Percentiles rank a stretch among this genome's conserved stretches.
Conservation (phyloP, 768 basidiomycete species). For the Tylopilus balloui region DNA sequence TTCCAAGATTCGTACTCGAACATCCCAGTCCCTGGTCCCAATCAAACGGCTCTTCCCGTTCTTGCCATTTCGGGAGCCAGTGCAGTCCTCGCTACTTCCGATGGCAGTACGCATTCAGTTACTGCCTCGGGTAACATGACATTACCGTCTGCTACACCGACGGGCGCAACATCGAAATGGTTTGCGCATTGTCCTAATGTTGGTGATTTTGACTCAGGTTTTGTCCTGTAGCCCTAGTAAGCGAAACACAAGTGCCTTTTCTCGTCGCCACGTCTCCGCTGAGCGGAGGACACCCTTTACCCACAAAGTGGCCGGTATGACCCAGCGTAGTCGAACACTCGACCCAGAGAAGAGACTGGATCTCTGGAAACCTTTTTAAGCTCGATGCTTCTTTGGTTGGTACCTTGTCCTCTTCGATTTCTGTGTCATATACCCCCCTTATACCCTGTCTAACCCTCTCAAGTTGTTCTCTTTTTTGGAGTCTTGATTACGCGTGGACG, state of each 20-base stretch:
- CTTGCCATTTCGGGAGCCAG: neutral
- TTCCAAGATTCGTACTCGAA: conserved; percentile 53
- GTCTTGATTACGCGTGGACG: conserved; percentile 10
- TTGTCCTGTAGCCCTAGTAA: neutral
- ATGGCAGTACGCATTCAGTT: too few relatives aligned
- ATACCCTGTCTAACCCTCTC: neutral
- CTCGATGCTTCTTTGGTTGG: neutral
- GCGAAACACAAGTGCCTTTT: neutral
- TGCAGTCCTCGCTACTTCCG: neutral
- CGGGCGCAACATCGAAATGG: conserved; percentile 9
- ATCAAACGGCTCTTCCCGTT: conserved; percentile 26
- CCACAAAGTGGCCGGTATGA: conserved; percentile 4
- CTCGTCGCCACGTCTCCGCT: conserved; percentile 6
- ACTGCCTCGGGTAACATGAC: neutral
- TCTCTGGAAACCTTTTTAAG: conserved; percentile 15
- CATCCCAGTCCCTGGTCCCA: conserved; percentile 43
- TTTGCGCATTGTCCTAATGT: neutral
- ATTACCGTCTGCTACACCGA: neutral
- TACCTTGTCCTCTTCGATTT: neutral
- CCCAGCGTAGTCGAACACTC: conserved; percentile 12
- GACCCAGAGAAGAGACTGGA: conserved; percentile 3
- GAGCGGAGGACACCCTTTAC: conserved; percentile 5
- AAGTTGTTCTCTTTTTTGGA: neutral
- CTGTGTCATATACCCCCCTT: neutral
- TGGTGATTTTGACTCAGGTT: neutral